Conservation (phyloP, 495 filamentous ascomycete species). For the Annulohypoxylon nitens region DNA sequence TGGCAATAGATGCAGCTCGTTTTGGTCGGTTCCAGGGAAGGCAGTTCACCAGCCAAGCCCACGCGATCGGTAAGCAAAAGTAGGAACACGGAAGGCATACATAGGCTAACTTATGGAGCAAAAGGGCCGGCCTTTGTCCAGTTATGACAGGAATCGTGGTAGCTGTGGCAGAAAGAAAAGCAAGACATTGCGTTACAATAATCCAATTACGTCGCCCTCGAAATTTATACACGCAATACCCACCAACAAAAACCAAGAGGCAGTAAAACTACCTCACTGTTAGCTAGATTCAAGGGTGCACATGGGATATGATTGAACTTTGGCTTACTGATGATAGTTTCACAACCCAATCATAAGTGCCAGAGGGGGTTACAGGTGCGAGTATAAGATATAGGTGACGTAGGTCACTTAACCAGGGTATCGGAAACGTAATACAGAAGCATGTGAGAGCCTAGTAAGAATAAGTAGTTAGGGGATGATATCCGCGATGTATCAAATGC, state of each 20-base stretch:
- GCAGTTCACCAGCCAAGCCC: conserved; percentile 17
- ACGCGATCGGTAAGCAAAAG: conserved; percentile 1
- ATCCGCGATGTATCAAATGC: too few relatives aligned
- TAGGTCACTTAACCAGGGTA: background rate
- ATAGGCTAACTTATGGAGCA: background rate
- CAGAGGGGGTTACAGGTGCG: too few relatives aligned
- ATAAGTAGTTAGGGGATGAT: too few relatives aligned
- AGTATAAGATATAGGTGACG: background rate
- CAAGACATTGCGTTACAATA: background rate
- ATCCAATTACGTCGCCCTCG: background rate
- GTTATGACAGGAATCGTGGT: background rate
- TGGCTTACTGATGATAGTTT: too few relatives aligned
- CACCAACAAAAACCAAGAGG: background rate
- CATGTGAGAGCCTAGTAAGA: conserved; percentile 1
- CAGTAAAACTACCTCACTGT: too few relatives aligned
- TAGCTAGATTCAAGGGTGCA: too few relatives aligned
- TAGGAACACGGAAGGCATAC: background rate
- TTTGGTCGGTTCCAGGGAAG: conserved; percentile 25
- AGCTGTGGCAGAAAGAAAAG: background rate
- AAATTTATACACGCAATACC: background rate
- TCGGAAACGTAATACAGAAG: conserved; percentile 8
- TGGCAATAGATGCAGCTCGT: conserved; percentile 27
- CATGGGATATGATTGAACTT: too few relatives aligned
- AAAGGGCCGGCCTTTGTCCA: background rate
- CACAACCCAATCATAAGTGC: too few relatives aligned